These are phyloP conservation scores for Olyra latifolia DNA, from an alignment of 176 grass and related monocot species.

Conservation along the genomic window DNA sequence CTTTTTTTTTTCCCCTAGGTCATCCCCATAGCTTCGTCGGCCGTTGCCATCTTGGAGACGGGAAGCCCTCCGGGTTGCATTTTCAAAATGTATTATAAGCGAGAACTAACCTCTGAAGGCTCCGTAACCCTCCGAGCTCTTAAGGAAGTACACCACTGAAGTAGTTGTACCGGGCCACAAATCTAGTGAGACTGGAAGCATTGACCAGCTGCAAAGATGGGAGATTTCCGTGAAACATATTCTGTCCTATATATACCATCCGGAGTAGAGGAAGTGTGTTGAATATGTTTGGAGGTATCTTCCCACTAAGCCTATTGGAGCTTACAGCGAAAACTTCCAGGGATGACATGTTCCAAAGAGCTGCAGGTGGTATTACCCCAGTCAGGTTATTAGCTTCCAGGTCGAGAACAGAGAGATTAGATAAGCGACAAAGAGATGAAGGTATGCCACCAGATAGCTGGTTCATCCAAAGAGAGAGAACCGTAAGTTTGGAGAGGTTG, in stretches of 20 bases:
- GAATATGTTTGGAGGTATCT: not conserved
- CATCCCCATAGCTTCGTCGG: no score
- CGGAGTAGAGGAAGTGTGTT: not conserved
- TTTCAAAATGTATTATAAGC: not conserved
- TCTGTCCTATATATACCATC: not conserved
- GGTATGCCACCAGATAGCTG: conserved; percentile 3
- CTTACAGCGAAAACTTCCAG: not conserved
- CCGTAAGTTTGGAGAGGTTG: not conserved
- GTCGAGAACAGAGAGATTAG: not conserved
- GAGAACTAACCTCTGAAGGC: not conserved
- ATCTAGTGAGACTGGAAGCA: conserved; percentile 6
- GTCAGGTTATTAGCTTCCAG: not conserved
- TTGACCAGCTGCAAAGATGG: conserved; percentile 36
- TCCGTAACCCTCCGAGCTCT: not conserved
- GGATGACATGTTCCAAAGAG: conserved; percentile 32
- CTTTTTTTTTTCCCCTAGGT: no score
- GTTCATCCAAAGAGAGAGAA: not conserved
- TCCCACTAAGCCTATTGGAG: conserved; percentile 14
- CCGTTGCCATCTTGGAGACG: no score
- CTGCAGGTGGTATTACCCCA: conserved; percentile 11
- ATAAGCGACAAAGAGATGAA: not conserved
- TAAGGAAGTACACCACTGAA: conserved; percentile 22
- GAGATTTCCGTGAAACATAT: conserved; percentile 26
- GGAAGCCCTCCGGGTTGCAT: no score
- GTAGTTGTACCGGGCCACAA: not conserved